Evolutionary conservation across 2,329 filamentous ascomycete genomes (phyloP), one percentile per base, ranked within the genome.

Genomic region (Lithohypha guttulata): DNA sequence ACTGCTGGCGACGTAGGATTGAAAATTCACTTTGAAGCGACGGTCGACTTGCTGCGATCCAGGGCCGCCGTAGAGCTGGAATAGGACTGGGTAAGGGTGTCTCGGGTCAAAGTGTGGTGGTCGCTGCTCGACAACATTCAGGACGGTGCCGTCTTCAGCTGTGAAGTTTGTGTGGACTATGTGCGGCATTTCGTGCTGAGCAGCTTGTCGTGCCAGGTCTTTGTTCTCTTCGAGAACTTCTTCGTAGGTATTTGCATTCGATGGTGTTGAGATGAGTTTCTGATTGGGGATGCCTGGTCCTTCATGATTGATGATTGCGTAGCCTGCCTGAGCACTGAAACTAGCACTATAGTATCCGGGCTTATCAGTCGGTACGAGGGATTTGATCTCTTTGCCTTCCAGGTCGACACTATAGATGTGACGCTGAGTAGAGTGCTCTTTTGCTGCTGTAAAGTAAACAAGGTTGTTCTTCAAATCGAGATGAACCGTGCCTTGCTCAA

Each of bases 1-100:
- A 14, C 68, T 77, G 1, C 84, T 81, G 21, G 91, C 86, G 28
- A 95, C 68, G 56, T 91, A 96, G 5, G 84, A 75, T 56, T 96
- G 85, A 58, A 93, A 98, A 57, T 95, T 83, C 43, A 98, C 77
- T 7, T 59, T 61, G 63, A 95, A 98, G 41, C 62, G 72, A 57
- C 89, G 87, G 52, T 75, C 70, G 2, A 98, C 91, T 6, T 74
- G 75, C 58, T 98, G 93, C 13, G 86, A 95, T n/a, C 82, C 84
- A 0, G 91, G 91, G 0, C 91, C 91, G 17, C 84, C 89, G 65
- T 98, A 98, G 43, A 95, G 79, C 54, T 84, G 81, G 69, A 98
- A 98, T 3, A 98, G 73, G 1, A 98, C 86, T 0, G 91, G 91
- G 52, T 98, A 96, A 55, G 82, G 78, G 39, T 48, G 48, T 52